A percentile compares a stretch with the other conserved stretches of the same genome.
Evolutionary conservation across 139 green algal genomes (phyloP).

Genomic region (Picochlorum sp.): DNA sequence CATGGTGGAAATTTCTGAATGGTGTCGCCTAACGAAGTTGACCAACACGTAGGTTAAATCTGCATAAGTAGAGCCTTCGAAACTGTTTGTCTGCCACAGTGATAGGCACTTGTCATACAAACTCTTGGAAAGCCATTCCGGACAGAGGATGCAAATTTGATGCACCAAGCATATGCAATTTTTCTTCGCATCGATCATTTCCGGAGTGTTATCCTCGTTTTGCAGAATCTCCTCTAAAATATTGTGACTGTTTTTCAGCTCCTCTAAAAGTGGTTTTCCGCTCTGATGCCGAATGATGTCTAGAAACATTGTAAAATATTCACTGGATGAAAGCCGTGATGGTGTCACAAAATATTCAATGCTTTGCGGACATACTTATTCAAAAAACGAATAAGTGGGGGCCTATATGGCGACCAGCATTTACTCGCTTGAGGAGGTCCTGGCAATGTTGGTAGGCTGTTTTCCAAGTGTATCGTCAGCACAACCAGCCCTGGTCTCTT

Average conservation of each 20-base stretch:
- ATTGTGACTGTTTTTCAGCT: conserved; percentile 34
- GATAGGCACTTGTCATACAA: not conserved
- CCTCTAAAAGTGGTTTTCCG: conserved; percentile 58
- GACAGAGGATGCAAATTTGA: conserved; percentile 62
- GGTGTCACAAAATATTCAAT: conserved; percentile 61
- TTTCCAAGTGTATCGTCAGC: conserved; percentile 88
- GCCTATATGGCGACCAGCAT: conserved; percentile 70
- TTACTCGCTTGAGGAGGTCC: conserved; percentile 37
- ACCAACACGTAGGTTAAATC: not conserved
- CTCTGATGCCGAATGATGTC: conserved; percentile 64
- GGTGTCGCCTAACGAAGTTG: not conserved
- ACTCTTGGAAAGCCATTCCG: conserved; percentile 54
- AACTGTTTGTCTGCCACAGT: not conserved
- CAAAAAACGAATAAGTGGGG: conserved; percentile 78
- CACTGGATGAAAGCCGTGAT: conserved; percentile 35
- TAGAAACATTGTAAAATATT: conserved; percentile 75
- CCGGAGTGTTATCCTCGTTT: conserved; percentile 4
- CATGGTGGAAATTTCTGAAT: not conserved
- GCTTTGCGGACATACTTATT: conserved; percentile 60
- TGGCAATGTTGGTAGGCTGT: conserved; percentile 49
- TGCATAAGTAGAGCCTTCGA: not conserved
- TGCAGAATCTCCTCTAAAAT: not conserved
- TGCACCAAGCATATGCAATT: conserved; percentile 72
- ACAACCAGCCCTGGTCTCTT: conserved; percentile 71
- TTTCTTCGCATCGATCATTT: conserved; percentile 29